Evolutionary conservation across 2,329 filamentous ascomycete genomes (phyloP), one percentile per base, ranked within the genome.

Genomic region (Metarhizium humberi): DNA sequence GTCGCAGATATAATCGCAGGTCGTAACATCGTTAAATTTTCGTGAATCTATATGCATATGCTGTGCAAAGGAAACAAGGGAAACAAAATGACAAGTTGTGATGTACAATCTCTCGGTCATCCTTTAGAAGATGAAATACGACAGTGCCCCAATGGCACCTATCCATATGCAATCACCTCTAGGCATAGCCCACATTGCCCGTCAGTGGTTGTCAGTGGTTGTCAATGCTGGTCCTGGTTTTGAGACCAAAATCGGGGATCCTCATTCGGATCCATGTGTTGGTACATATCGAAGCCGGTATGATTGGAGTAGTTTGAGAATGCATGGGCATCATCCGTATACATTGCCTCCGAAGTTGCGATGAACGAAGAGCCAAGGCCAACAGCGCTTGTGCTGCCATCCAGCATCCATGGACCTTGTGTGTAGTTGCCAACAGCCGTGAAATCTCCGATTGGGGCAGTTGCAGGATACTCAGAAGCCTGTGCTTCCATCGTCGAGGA

Each of bases 221-320:
- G 14, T 50, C 38, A 55, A 32, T 47, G 48, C 7, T 51, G 53
- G 13, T 51, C 25, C 6, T 51, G 53, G 49, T 11, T 16, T 25
- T 18, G 38, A 16, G 29, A 16, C 54, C 43, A 52, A 29, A 34
- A 38, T 2, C 43, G 32, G 6, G 50, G 43, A 29, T 43, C 20
- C 8, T 20, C 45, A 20, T 48, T 45, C 25, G 42, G 7, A 40
- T 40, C 14, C 38, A 40, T 29, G 18, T 55, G 20, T n/a, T 51
- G 53, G 25, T 52, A 55, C 13, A 45, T 50, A 7, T 49, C 50
- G 54, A 52, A 55, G 8, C 30, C 16, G 4, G 14, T 18, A 2
- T 55, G 50, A 4, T 49, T n/a, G 42, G 54, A 49, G 29, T 48
- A 55, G 25, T 55, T 36, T 43, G 16, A 29, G 34, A 45, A 50